phyloP scores from a whole-genome alignment of 1,284 basidiomycete species.

The Bjerkandera adusta region DNA sequence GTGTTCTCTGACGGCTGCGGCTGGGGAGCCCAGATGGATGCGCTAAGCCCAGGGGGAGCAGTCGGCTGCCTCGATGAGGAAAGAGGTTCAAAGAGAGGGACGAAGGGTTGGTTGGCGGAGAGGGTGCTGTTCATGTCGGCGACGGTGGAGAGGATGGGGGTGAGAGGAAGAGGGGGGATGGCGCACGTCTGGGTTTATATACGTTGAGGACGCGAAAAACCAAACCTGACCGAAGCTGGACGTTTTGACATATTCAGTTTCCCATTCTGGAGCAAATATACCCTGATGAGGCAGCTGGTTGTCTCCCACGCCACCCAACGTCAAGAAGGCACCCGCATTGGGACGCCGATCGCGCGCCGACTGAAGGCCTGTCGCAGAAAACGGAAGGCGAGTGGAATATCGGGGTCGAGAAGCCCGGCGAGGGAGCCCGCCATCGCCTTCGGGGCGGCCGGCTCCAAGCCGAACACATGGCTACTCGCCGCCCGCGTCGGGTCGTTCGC shows the following conservation, averaged over 20 bases:
- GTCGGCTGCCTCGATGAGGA: conserved; percentile 14
- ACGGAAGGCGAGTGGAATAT: not conserved
- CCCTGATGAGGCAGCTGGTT: conserved; percentile 10
- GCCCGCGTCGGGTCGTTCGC: not conserved
- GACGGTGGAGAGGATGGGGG: conserved; percentile 19
- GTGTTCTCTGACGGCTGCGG: conserved; percentile 61
- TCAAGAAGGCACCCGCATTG: conserved; percentile 10
- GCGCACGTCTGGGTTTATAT: conserved; percentile 24
- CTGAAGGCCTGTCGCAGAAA: conserved; percentile 4
- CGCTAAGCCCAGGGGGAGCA: conserved; percentile 20
- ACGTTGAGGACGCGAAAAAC: conserved; percentile 2
- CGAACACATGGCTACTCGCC: not conserved
- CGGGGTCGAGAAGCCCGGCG: not conserved
- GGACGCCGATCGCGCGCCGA: conserved; percentile 11
- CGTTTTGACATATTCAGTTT: conserved; percentile 10
- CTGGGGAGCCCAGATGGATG: conserved; percentile 77
- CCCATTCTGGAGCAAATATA: conserved; percentile 10
- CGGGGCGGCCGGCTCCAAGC: not conserved
- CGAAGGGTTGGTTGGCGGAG: conserved; percentile 24
- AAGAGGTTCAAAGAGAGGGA: conserved; percentile 26
- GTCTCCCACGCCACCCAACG: conserved; percentile 6
- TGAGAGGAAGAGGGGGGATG: conserved; percentile 15
- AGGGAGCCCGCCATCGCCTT: conserved; percentile 1
- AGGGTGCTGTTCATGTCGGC: conserved; percentile 25
- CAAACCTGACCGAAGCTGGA: conserved; percentile 2